Percentiles rank a stretch among this genome's conserved stretches.
phyloP scores from a whole-genome alignment of 2,329 filamentous ascomycete genomes.

The Penicillium sp. region DNA sequence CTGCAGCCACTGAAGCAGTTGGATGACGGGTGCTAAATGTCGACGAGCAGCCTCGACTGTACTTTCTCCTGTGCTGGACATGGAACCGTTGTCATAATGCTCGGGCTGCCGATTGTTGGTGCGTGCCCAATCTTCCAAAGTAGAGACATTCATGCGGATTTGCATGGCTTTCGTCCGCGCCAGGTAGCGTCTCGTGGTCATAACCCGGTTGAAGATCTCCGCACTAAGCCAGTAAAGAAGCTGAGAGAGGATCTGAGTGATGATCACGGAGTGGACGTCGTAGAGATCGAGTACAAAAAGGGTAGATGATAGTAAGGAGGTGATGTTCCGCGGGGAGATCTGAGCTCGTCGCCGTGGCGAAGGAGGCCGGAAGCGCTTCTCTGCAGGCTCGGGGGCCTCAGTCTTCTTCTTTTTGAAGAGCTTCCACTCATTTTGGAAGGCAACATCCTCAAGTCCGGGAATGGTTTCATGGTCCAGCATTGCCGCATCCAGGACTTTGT shows the following conservation, averaged over 20 bases:
- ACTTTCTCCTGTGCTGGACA: conserved; percentile 75
- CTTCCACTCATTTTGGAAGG: conserved; percentile 98
- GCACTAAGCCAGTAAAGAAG: conserved; percentile 94
- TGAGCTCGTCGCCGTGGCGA: conserved; percentile 91
- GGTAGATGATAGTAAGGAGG: conserved; percentile 88
- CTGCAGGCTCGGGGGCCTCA: conserved; percentile 75
- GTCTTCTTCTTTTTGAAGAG: conserved; percentile 90
- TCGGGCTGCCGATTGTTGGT: conserved; percentile 90
- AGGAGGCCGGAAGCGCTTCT: conserved; percentile 86
- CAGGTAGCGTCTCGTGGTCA: conserved; percentile 91
- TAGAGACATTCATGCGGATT: conserved; percentile 97
- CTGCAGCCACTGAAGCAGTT: conserved; percentile 94
- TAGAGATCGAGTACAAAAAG: conserved; percentile 98
- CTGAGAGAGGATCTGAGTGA: conserved; percentile 83
- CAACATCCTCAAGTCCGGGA: conserved; percentile 91
- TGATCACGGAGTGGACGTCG: conserved; percentile 96
- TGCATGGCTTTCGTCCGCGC: conserved; percentile 98
- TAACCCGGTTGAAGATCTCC: conserved; percentile 95
- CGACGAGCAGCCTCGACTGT: conserved; percentile 78
- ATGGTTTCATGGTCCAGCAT: conserved; percentile 99
- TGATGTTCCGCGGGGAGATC: conserved; percentile 89
- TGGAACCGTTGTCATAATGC: conserved; percentile 90
- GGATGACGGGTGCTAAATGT: conserved; percentile 85
- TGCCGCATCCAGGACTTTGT: conserved; percentile 86
- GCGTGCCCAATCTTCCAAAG: conserved; percentile 91